phyloP scores from a whole-genome alignment of 179 eudicot species.

The Camellia oleifera region DNA sequence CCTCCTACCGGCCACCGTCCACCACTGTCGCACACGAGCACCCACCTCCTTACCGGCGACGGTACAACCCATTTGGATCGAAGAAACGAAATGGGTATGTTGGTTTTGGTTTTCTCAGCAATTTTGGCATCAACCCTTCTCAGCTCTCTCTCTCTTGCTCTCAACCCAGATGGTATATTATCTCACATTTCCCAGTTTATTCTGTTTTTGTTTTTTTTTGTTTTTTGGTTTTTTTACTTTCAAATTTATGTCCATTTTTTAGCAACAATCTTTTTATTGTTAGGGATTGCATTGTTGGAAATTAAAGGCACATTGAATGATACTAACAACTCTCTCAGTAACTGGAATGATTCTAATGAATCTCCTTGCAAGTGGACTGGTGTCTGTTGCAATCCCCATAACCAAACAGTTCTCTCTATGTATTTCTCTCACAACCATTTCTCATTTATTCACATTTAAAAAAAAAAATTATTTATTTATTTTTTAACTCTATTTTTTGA shows the following conservation, averaged over 20 bases:
- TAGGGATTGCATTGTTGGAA: conserved; percentile 80
- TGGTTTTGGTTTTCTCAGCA: conserved; percentile 37
- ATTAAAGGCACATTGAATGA: conserved; percentile 70
- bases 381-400: conserved; percentile 61
- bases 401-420: conserved; percentile 68
- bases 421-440: conserved; percentile 28
- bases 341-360: conserved; percentile 75
- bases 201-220: background rate
- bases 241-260: background rate
- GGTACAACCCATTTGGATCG: conserved; percentile 22
- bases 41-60: no score
- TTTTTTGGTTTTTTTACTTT: no score
- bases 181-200: background rate
- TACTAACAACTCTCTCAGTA: conserved; percentile 59
- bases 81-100: conserved; percentile 43
- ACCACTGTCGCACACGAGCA: no score
- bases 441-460: background rate
- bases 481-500: background rate
- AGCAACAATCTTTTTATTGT: no score
- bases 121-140: conserved; percentile 48
- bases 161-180: conserved; percentile 66
- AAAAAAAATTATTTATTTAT: background rate
- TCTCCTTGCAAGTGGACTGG: conserved; percentile 96
- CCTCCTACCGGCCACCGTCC: no score
- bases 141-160: conserved; percentile 53